Base-by-base conservation (phyloP, 192 early-diverging fungal species). In the Linnemannia schmuckeri region DNA sequence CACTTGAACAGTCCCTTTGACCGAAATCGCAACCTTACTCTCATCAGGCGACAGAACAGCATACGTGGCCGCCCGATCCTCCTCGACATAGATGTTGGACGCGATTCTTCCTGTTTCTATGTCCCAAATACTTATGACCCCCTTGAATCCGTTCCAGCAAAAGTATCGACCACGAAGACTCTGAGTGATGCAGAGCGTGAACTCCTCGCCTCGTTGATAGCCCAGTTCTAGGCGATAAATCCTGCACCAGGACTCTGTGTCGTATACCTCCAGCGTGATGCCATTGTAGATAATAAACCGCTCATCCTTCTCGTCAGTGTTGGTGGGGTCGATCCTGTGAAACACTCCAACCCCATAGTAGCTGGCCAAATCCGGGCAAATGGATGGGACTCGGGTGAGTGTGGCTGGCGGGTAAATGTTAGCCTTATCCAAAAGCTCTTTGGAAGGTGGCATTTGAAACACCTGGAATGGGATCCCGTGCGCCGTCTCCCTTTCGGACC, bases 51-150 rank as follows among this genome's bases (percentile, higher is more conserved):
- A 74, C 10, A 80, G 17, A 18, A 4, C 3, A 3, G 72, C 70
- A 9, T 12, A 33, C 0, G 38, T 41, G 0, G n/a, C 41, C 13
- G 30, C 22, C n/a, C 7, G 24, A 17, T 70, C 72, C 4, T 68
- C 72, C 2, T 63, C 57, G 42, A 80, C 44, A 17, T n/a, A 40
- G 30, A 80, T 37, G 9, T 63, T 24, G 30, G 79, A 66, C 6
- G 74, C 44, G 13, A 41, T 20, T 33, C 74, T 73, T 1, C 79
- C 71, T 4, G 79, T 74, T 38, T 73, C 72, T 6, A 74, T 20
- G n/a, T 80, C 44, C 79, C 79, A 80, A 17, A 80, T 72, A 1
- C 72, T 74, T 3, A 68, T 44, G 2, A 73, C 49, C 33, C 72
- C 61, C 20, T 47, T 49, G 38, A 66, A n/a, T 41, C 79, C 79